Evolutionary conservation across 805 yeast species (phyloP).

Genomic region (Cyberlindnera amylophila): DNA sequence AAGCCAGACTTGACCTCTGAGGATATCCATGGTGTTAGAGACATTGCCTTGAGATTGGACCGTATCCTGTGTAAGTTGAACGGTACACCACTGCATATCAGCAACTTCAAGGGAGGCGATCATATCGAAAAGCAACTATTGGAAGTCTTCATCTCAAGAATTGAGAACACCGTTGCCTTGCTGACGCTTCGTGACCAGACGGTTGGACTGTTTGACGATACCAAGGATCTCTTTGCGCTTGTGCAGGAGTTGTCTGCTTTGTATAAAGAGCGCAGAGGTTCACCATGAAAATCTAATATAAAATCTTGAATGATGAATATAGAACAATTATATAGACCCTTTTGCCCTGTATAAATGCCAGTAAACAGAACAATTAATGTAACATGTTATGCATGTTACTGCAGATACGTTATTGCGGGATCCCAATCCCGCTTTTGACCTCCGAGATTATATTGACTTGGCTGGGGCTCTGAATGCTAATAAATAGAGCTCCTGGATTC

Average conservation of each 20-base stretch:
- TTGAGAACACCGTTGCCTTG: constrained; percentile 55
- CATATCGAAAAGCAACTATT: constrained; percentile 43
- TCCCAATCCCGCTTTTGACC: no score
- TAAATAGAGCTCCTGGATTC: no score
- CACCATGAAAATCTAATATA: no score
- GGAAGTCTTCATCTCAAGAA: constrained; percentile 64
- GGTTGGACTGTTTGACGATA: constrained; percentile 21
- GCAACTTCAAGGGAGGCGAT: constrained; percentile 35
- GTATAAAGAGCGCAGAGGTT: constrained; percentile 3
- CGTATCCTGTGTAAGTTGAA: constrained; percentile 47
- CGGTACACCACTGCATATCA: constrained; percentile 34
- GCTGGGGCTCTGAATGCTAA: no score
- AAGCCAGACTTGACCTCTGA: constrained; percentile 36
- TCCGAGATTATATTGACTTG: no score
- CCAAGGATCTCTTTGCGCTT: constrained; percentile 19
- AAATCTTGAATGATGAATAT: no score
- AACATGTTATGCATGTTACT: no score
- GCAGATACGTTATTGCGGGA: no score
- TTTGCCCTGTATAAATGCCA: no score
- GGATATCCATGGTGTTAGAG: constrained; percentile 47
- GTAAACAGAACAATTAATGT: no score
- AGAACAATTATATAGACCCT: no score
- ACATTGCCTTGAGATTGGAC: constrained; percentile 55
- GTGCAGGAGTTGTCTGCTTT: constrained; percentile 17
- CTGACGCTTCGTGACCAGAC: constrained; percentile 40